Conservation (phyloP, 192 early-diverging fungal genomes). For the Mortierella alpina region DNA sequence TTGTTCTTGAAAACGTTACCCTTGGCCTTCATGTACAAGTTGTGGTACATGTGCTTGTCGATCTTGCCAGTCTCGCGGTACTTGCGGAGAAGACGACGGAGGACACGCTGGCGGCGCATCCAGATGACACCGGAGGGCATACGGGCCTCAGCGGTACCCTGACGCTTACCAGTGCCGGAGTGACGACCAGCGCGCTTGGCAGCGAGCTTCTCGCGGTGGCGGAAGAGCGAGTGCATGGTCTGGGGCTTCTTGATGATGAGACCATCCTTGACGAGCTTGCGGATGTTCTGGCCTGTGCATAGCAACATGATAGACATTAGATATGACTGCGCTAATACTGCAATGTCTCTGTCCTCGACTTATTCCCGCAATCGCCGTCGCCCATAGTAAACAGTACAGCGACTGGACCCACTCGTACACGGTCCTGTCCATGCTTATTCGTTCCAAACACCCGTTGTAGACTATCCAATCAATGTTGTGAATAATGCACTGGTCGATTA, state of each 20-base stretch:
- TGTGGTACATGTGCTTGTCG: constrained; percentile 96
- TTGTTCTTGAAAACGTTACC: constrained; percentile 99
- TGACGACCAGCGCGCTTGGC: constrained; percentile 98
- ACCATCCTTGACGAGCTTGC: constrained; percentile 97
- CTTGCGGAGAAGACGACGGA: constrained; percentile 93
- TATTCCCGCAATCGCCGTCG: not conserved
- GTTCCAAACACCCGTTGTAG: too few relatives aligned
- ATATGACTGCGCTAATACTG: not conserved
- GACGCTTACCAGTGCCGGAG: constrained; percentile 91
- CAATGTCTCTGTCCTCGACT: not conserved
- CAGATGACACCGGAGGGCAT: constrained; percentile 95
- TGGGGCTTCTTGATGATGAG: constrained; percentile 95
- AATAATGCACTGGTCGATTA: too few relatives aligned
- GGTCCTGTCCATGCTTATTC: too few relatives aligned
- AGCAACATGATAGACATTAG: not conserved
- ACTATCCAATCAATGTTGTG: too few relatives aligned
- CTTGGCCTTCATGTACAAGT: constrained; percentile 96
- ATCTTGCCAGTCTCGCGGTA: constrained; percentile 98
- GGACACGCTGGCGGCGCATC: constrained; percentile 98
- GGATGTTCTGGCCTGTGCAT: constrained; percentile 87
- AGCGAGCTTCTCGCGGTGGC: constrained; percentile 88
- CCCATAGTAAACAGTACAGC: constrained; percentile 1
- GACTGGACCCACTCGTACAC: constrained; percentile 6
- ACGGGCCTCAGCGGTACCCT: constrained; percentile 97
- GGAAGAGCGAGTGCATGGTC: constrained; percentile 90